Evolutionary conservation across 805 yeast species (phyloP).

Genomic region (Lipomyces kockii): DNA sequence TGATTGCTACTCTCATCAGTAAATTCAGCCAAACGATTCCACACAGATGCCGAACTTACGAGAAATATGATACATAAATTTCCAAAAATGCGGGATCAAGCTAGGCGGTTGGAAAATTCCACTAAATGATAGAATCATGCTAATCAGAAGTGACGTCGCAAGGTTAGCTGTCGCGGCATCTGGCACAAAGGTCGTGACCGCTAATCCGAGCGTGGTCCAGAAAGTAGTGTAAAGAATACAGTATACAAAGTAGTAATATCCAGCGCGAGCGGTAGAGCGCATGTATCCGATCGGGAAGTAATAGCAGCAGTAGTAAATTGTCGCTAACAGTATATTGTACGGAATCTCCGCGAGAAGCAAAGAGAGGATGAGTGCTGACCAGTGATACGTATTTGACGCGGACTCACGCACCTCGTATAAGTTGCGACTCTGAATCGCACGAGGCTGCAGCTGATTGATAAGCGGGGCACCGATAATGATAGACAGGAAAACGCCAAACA

Average conservation of each 20-base stretch:
- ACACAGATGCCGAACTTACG: slow-evolving; percentile 41
- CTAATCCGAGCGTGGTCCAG: slow-evolving; percentile 58
- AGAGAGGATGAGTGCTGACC: slow-evolving; percentile 64
- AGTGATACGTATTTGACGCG: slow-evolving; percentile 72
- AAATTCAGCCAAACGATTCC: no score
- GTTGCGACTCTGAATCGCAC: slow-evolving; percentile 61
- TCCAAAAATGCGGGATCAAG: slow-evolving; percentile 81
- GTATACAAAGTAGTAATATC: slow-evolving; percentile 56
- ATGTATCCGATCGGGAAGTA: slow-evolving; percentile 56
- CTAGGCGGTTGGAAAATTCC: slow-evolving; percentile 66
- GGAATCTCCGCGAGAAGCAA: slow-evolving; percentile 65
- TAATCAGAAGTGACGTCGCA: slow-evolving; percentile 58
- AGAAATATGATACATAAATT: slow-evolving; percentile 75
- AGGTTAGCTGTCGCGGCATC: slow-evolving; percentile 71
- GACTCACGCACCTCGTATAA: slow-evolving; percentile 72
- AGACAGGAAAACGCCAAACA: slow-evolving; percentile 65
- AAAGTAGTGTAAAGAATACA: slow-evolving; percentile 58
- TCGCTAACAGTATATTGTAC: slow-evolving; percentile 55
- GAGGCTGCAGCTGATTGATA: slow-evolving; percentile 65
- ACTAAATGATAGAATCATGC: slow-evolving; percentile 65
- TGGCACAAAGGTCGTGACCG: slow-evolving; percentile 62
- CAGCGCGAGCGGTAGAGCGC: slow-evolving; percentile 50
- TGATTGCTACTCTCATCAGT: slow-evolving; percentile 46
- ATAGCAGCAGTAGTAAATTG: slow-evolving; percentile 58
- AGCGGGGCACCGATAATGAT: slow-evolving; percentile 61